Evolutionary conservation across 2,329 filamentous ascomycete species (phyloP), one percentile per base, ranked within the genome.

Genomic region (Fusarium keratoplasticum): DNA sequence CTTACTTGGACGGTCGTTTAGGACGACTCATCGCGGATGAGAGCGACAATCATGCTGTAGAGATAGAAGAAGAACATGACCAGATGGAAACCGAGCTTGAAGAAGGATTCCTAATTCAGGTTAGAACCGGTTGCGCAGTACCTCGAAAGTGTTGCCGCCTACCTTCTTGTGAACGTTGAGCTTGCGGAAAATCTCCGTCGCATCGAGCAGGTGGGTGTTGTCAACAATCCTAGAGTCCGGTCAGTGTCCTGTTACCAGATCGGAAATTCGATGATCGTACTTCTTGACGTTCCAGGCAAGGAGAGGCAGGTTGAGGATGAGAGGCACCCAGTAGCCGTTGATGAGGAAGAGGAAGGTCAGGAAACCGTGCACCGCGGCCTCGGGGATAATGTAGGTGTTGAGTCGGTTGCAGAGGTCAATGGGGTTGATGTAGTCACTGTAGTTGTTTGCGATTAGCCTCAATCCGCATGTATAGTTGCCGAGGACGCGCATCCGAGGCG

Each of bases 31-130:
- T 98, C 96, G 81, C 93, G 92, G 88, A 99, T 99, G 73, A 99
- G 90, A 76, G 96, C 96, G 75, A 98, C 96, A 79, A 96, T 96
- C 94, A 96, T 97, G 92, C 94, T 97, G 90, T 98, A 98, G 66
- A 99, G 93, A 87, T 99, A 99, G 91, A 98, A 99, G 92, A 99
- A 99, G 91, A 99, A 99, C 95, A 99, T 98, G 86, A 99, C 85
- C 70, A 99, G 89, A 85, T 99, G 96, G 89, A 99, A 99, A 66
- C 96, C 96, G 50, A 99, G 94, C 88, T 99, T 99, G 87, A 96
- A 92, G 85, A 99, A 99, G 1, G 96, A 98, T 91, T 99, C 96
- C 95, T 98, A 66, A 80, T 64, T 74, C 70, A 18, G 2, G 69
- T 83, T 76, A 82, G 76, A 63, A 6, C 27, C 5, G 18, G 25